Percentiles rank a stretch among this genome's conserved stretches.
Conservation (phyloP, 768 basidiomycete genomes). For the Boletus sp. region DNA sequence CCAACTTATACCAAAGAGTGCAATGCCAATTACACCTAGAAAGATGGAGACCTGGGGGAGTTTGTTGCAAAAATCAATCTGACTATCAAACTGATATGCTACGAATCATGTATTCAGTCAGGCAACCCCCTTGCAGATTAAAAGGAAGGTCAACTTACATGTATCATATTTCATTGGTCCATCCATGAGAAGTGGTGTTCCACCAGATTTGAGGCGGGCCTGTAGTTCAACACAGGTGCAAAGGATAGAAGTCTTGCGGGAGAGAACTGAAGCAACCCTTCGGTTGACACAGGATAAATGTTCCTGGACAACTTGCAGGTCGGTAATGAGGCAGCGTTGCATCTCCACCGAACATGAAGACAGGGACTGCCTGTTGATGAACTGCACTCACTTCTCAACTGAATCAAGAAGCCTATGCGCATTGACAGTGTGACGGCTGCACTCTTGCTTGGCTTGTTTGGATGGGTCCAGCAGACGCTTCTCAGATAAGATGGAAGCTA, state of each 20-base stretch:
- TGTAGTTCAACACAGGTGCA: not conserved
- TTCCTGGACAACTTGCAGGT: not conserved
- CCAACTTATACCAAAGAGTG: not conserved
- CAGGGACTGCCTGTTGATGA: not conserved
- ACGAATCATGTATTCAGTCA: not conserved
- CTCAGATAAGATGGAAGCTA: no score
- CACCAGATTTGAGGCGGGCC: not conserved
- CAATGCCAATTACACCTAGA: not conserved
- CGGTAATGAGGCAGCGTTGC: not conserved
- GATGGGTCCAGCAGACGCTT: no score
- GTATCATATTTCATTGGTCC: not conserved
- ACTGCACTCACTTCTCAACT: not conserved
- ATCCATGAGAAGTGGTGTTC: not conserved
- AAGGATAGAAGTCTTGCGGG: not conserved
- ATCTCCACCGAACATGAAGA: not conserved
- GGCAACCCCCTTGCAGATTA: not conserved
- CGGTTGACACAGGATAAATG: not conserved
- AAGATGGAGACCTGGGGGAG: not conserved
- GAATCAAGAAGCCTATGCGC: not conserved
- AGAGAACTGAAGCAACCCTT: not conserved
- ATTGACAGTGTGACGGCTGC: not conserved
- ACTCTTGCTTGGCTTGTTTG: not conserved
- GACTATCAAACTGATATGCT: not conserved
- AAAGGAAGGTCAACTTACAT: not conserved
- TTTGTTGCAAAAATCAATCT: not conserved